Conservation (phyloP, 192 early-diverging fungal genomes). For the Gaertneriomyces sp. region DNA sequence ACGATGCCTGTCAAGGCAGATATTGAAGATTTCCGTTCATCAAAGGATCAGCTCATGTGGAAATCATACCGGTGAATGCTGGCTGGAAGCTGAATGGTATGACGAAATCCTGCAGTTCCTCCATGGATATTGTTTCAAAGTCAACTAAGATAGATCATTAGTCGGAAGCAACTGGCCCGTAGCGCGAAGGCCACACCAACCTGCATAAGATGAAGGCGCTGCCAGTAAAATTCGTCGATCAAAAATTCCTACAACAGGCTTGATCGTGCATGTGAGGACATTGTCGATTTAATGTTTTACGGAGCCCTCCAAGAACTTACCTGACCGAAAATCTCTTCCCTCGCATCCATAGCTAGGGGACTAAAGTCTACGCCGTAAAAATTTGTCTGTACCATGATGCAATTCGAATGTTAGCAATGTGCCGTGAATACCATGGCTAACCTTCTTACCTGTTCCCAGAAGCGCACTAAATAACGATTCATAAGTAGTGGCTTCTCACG, state of each 20-base stretch:
- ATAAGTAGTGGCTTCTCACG: not conserved
- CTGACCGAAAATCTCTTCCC: slow-evolving; percentile 84
- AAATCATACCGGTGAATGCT: slow-evolving; percentile 71
- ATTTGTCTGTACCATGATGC: slow-evolving; percentile 25
- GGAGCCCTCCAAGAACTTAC: slow-evolving; percentile 7
- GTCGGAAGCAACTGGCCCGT: not conserved
- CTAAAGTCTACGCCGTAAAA: slow-evolving; percentile 94
- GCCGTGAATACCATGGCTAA: not conserved
- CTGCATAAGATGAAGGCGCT: slow-evolving; percentile 47
- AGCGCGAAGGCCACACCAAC: slow-evolving; percentile 36
- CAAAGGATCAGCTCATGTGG: not conserved
- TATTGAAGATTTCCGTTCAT: not conserved
- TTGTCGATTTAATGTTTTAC: no score
- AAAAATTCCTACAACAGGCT: slow-evolving; percentile 93
- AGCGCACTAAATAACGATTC: slow-evolving; percentile 41
- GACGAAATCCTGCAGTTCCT: slow-evolving; percentile 75
- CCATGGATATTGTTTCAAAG: slow-evolving; percentile 75
- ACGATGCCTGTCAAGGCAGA: slow-evolving; percentile 46
- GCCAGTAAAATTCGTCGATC: slow-evolving; percentile 76
- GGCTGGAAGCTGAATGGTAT: slow-evolving; percentile 81
- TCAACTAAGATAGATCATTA: slow-evolving; percentile 54
- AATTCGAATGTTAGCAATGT: no score
- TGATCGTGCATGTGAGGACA: not conserved
- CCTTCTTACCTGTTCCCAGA: slow-evolving; percentile 64
- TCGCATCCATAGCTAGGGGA: slow-evolving; percentile 75